These are phyloP conservation scores for Talaromyces sp. DNA, from an alignment of 2,329 filamentous ascomycete species.

Conservation along the genomic window DNA sequence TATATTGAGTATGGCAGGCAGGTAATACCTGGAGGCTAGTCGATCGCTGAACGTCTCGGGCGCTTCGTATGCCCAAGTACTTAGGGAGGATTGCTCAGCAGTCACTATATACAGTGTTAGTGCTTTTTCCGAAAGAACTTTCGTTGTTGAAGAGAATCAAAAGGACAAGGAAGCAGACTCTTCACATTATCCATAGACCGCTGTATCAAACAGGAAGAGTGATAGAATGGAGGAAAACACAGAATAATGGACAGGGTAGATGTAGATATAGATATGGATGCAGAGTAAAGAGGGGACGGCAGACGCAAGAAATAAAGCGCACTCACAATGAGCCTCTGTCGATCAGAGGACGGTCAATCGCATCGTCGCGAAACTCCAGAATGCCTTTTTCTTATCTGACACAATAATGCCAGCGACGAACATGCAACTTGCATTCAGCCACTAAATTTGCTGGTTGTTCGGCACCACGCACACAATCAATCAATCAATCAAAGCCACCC, in stretches of 20 bases:
- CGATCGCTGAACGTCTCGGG: slow-evolving; percentile 14
- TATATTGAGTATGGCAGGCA: slow-evolving; percentile 2
- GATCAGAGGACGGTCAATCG: background rate
- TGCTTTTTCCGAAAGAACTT: background rate
- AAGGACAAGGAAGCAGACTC: background rate
- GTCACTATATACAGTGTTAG: background rate
- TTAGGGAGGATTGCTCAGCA: slow-evolving; percentile 14
- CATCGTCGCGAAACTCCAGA: background rate
- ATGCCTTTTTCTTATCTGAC: background rate
- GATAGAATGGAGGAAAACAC: background rate
- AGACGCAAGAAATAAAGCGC: slow-evolving; percentile 6
- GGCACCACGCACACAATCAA: background rate
- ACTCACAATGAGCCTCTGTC: background rate
- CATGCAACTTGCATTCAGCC: background rate
- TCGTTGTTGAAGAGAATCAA: no score
- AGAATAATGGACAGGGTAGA: background rate
- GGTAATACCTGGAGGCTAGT: slow-evolving; percentile 10
- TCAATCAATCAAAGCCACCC: background rate
- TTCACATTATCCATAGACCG: background rate
- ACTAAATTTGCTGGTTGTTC: background rate
- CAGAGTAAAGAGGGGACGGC: background rate
- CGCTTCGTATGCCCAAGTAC: slow-evolving; percentile 17
- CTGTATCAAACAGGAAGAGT: background rate
- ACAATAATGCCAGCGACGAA: background rate
- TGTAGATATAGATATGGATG: background rate